Base-by-base conservation (phyloP, 2,329 filamentous ascomycete species). In the Pochonia chlamydosporia region DNA sequence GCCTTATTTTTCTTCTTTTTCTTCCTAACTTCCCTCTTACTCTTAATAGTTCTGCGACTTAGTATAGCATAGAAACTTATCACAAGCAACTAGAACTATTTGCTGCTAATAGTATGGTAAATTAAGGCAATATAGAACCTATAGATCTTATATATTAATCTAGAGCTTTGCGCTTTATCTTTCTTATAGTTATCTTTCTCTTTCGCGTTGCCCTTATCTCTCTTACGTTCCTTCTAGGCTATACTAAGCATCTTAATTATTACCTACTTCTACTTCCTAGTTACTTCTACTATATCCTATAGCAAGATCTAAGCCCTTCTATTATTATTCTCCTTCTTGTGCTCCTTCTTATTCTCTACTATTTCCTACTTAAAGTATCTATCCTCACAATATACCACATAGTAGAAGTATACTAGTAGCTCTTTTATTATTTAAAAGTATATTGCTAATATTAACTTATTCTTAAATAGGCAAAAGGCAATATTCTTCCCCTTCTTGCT, bases 231-330 rank as follows among this genome's bases (percentile, higher is more conserved):
- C 28, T 31, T 14, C 14, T 31, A 31, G 14, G 28, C 28, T 31
- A 31, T 9, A 31, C 28, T 31, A 9, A 31, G 8, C 14, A 31
- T 31, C 8, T 31, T 31, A 9, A 9, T 31, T 31, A 31, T 31
- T 31, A 31, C 14, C 14, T 31, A 9, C 14, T 31, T 9, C 14
- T 31, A 31, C 28, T 31, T 37, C 21, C 3, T 4, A 1, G 18
- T 48, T 37, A 43, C 4, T 25, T 48, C 33, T 37, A 48, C 43
- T 37, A 48, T 44, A 44, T 48, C 11, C 16, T 48, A 48, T 16
- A 25, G 9, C 25, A 44, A n/a, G 26, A 33, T 33, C 25, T 48
- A 48, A 18, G 28, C 28, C 14, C 14, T 31, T 9, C 14, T 31
- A 31, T 48, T 44, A 11, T 26, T 16, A 14, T 18, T 44, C 14